Conservation (phyloP, 306 rosid species). For the Prinsepia uniflora region DNA sequence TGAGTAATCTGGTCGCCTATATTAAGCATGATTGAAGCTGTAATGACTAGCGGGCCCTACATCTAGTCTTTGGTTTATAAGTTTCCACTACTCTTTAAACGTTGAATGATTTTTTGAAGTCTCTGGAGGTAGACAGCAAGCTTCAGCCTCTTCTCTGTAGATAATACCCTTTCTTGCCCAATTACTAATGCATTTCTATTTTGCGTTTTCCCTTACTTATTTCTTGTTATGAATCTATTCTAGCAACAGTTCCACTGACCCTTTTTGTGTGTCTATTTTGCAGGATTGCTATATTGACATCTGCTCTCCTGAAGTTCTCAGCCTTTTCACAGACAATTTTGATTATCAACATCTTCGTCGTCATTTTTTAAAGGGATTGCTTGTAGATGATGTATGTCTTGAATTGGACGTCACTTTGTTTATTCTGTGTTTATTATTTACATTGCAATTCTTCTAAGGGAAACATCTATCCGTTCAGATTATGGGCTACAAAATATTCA, state of each 20-base stretch:
- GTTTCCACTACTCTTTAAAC: background rate
- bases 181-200: background rate
- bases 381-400: slow-evolving; percentile 78
- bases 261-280: slow-evolving; percentile 29
- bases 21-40: background rate
- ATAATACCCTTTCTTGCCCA: background rate
- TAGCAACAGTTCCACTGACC: background rate
- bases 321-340: slow-evolving; percentile 92
- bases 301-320: slow-evolving; percentile 95
- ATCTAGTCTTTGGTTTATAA: background rate
- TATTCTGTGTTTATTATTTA: slow-evolving; percentile 15
- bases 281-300: slow-evolving; percentile 97
- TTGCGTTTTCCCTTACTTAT: background rate
- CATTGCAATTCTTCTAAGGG: slow-evolving; percentile 22
- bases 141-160: background rate
- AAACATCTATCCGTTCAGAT: slow-evolving; percentile 54
- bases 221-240: background rate
- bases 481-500: slow-evolving; percentile 93
- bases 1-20: background rate
- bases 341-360: slow-evolving; percentile 98
- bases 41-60: background rate
- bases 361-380: slow-evolving; percentile 96
- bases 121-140: background rate
- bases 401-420: slow-evolving; percentile 13
- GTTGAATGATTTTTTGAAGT: background rate